phyloP scores from a whole-genome alignment of 2,329 filamentous ascomycete species.

The Penicillium rolfsii region DNA sequence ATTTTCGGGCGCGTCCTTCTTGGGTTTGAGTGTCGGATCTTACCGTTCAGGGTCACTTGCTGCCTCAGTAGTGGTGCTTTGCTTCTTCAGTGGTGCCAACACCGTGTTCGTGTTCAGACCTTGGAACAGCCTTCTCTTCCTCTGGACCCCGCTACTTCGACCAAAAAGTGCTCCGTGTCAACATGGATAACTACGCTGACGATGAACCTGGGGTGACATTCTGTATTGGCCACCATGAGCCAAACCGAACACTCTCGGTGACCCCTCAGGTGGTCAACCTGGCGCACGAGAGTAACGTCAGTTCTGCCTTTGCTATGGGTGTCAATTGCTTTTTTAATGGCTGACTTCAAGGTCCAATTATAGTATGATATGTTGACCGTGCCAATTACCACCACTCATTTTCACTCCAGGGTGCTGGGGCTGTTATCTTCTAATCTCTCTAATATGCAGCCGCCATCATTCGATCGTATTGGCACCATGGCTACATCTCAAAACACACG shows the following conservation, averaged over 20 bases:
- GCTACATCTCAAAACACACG: conserved; percentile 46
- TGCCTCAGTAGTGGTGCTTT: background rate
- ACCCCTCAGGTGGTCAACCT: conserved; percentile 55
- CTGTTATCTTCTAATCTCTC: conserved; percentile 57
- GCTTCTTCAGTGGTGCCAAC: background rate
- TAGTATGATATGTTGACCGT: conserved; percentile 69
- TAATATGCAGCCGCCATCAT: conserved; percentile 42
- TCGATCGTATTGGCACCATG: conserved; percentile 44
- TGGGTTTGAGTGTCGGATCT: conserved; percentile 2
- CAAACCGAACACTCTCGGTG: conserved; percentile 53
- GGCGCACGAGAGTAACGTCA: conserved; percentile 61
- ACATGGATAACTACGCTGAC: conserved; percentile 39
- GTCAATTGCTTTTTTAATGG: background rate
- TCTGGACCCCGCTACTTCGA: conserved; percentile 7
- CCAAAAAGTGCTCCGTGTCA: conserved; percentile 16
- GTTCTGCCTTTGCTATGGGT: background rate
- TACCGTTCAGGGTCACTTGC: background rate
- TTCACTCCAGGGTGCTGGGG: conserved; percentile 61
- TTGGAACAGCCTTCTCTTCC: background rate
- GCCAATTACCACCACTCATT: conserved; percentile 63
- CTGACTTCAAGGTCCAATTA: conserved; percentile 4
- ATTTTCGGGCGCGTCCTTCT: background rate
- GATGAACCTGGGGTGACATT: conserved; percentile 53
- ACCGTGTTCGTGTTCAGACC: background rate
- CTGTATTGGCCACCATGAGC: conserved; percentile 66